These are phyloP conservation scores for Scenedesmus sp. DNA, from an alignment of 163 green algal genomes.

Conservation along the genomic window DNA sequence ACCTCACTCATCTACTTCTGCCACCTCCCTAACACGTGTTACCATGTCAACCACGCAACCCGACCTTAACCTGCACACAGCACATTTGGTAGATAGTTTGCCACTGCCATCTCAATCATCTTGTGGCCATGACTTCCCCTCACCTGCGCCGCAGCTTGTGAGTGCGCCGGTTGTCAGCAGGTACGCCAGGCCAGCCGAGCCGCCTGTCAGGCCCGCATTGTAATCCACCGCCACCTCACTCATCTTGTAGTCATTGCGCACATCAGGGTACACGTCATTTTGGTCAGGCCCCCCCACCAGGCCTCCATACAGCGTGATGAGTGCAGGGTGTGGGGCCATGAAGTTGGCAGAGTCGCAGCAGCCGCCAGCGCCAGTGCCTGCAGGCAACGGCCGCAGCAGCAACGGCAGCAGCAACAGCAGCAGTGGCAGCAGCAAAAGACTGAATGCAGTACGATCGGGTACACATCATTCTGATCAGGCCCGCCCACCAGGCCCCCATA, in stretches of 20 bases:
- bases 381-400: neutral
- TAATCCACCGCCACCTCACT: slow-evolving; percentile 15
- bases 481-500: neutral
- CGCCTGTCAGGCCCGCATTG: neutral
- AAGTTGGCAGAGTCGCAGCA: neutral
- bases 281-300: neutral
- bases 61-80: too few species aligned
- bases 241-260: neutral
- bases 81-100: neutral
- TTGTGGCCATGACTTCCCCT: neutral
- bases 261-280: neutral
- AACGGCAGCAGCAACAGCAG: too few species aligned
- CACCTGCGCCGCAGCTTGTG: slow-evolving; percentile 10
- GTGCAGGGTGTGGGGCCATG: neutral
- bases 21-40: too few species aligned
- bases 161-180: neutral
- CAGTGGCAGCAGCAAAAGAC: too few species aligned
- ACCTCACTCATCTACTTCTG: too few species aligned
- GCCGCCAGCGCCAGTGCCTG: neutral
- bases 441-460: neutral
- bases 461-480: neutral
- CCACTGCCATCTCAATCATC: neutral
- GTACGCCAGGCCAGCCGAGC: neutral
- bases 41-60: too few species aligned
- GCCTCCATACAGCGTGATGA: neutral